phyloP scores from a whole-genome alignment of 352 stramenopile genomes.

The Globisporangium alternatum region DNA sequence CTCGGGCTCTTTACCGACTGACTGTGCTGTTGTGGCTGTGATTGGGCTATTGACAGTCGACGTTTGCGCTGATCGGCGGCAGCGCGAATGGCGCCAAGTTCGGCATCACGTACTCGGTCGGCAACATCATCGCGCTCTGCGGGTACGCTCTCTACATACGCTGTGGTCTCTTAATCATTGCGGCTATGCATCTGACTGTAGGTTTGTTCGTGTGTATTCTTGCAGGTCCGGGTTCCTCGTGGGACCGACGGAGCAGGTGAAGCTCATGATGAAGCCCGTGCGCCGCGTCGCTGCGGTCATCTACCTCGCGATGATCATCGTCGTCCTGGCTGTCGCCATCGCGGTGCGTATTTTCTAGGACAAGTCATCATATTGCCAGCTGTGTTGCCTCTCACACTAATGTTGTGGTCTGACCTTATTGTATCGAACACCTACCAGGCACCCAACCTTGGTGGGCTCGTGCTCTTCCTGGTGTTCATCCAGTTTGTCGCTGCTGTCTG shows the following conservation, averaged over 20 bases:
- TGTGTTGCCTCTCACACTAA: background rate
- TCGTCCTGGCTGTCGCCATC: slow-evolving; percentile 72
- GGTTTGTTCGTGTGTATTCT: background rate
- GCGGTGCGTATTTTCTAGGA: slow-evolving; percentile 31
- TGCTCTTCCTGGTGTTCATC: slow-evolving; percentile 76
- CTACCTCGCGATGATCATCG: slow-evolving; percentile 76
- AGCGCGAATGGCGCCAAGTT: slow-evolving; percentile 75
- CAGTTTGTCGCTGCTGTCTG: slow-evolving; percentile 75
- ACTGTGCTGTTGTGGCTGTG: background rate
- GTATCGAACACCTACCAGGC: slow-evolving; percentile 24
- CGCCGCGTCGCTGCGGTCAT: slow-evolving; percentile 65
- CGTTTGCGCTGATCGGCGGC: slow-evolving; percentile 70
- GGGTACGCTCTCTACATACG: slow-evolving; percentile 31
- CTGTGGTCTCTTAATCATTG: slow-evolving; percentile 5
- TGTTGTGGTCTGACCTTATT: background rate
- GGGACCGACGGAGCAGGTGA: slow-evolving; percentile 74
- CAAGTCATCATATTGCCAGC: background rate
- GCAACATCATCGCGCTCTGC: slow-evolving; percentile 82
- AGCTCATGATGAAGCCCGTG: slow-evolving; percentile 87
- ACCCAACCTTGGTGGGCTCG: slow-evolving; percentile 63
- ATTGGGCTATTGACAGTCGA: slow-evolving; percentile 48
- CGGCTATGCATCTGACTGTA: background rate
- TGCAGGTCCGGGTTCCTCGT: slow-evolving; percentile 77
- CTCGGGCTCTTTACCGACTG: slow-evolving; percentile 2
- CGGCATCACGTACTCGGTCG: slow-evolving; percentile 77